Evolutionary conservation across 768 basidiomycete species (phyloP).

Genomic region (Coprinellus micaceus): DNA sequence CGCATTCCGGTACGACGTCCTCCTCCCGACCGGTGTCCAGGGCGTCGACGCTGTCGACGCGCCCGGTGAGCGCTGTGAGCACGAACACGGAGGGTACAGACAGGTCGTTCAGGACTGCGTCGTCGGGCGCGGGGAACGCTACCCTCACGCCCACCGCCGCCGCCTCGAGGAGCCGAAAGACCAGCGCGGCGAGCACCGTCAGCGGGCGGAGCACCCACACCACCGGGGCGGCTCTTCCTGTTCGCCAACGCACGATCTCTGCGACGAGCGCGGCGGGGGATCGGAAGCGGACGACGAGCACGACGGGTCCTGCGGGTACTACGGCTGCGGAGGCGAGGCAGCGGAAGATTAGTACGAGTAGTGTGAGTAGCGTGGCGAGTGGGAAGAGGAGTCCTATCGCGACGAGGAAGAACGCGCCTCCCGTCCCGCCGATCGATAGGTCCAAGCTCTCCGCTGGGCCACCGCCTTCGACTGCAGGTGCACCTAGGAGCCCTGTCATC

Average conservation of each 20-base stretch:
- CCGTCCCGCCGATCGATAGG: too few relatives aligned
- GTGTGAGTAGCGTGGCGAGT: conserved; percentile 6
- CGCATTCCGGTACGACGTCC: conserved; percentile 4
- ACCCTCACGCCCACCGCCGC: too few relatives aligned
- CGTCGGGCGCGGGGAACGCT: too few relatives aligned
- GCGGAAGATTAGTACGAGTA: conserved; percentile 18
- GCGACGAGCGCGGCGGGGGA: too few relatives aligned
- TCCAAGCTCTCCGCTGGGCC: not conserved
- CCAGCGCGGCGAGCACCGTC: not conserved
- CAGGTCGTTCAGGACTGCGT: not conserved
- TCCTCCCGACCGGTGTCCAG: conserved; percentile 3
- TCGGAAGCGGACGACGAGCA: too few relatives aligned
- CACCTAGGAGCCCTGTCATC: conserved; percentile 11
- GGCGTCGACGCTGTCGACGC: not conserved
- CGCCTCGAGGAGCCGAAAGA: not conserved
- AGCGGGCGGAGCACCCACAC: not conserved
- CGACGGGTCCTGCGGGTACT: too few relatives aligned
- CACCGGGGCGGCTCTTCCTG: too few relatives aligned
- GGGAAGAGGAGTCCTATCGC: conserved; percentile 14
- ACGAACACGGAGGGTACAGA: not conserved
- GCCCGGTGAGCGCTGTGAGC: not conserved
- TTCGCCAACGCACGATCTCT: too few relatives aligned
- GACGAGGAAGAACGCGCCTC: conserved; percentile 1
- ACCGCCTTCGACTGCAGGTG: conserved; percentile 13
- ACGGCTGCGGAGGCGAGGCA: too few relatives aligned